Evolutionary conservation across 208 protist species (phyloP).

Genomic region (Trypanosoma congolense): DNA sequence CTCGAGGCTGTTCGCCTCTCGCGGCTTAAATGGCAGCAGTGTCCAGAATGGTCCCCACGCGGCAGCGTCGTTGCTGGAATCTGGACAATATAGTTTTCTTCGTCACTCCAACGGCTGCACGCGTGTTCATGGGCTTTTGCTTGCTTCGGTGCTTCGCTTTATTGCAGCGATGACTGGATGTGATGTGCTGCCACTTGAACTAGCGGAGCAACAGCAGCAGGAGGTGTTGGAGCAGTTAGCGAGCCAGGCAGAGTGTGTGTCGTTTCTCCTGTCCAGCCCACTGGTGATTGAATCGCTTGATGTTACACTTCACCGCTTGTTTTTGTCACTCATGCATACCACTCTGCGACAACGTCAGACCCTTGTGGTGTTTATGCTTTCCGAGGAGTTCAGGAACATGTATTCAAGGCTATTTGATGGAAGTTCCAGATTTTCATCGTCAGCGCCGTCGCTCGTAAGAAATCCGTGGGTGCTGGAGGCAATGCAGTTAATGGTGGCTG

Average conservation of each 20-base stretch:
- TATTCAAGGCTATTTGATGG: constrained; percentile 36
- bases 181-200: constrained; percentile 21
- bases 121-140: constrained; percentile 37
- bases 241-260: constrained; percentile 40
- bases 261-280: constrained; percentile 57
- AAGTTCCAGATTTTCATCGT: not conserved
- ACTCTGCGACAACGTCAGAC: constrained; percentile 38
- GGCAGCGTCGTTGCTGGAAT: constrained; percentile 16
- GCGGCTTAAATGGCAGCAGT: not conserved
- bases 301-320: constrained; percentile 47
- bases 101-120: constrained; percentile 78
- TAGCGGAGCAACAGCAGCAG: constrained; percentile 4
- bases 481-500: constrained; percentile 53
- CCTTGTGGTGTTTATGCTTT: constrained; percentile 44
- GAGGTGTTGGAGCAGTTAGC: constrained; percentile 2
- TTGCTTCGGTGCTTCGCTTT: constrained; percentile 59
- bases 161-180: constrained; percentile 48
- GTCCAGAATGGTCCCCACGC: not conserved
- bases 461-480: constrained; percentile 62
- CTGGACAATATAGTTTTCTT: constrained; percentile 65
- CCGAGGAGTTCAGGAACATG: constrained; percentile 28
- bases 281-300: constrained; percentile 68
- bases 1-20: constrained; percentile 37
- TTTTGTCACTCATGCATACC: constrained; percentile 35
- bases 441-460: constrained; percentile 2